Evolutionary conservation across 2,329 filamentous ascomycete genomes (phyloP), one percentile per base, ranked within the genome.

Genomic region (Fusarium sp.): DNA sequence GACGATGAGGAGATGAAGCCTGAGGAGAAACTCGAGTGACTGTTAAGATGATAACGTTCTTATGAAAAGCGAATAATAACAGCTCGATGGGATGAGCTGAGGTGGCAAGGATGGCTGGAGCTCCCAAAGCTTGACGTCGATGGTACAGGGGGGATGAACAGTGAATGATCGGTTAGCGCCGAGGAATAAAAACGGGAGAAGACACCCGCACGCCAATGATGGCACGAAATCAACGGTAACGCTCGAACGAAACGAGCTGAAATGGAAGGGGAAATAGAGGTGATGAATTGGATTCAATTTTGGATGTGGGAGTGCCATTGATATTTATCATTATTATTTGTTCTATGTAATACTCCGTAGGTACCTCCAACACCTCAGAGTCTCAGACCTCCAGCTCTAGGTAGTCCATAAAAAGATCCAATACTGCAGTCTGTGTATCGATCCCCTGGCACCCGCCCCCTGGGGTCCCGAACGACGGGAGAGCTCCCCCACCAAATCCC

Each of bases 91-190:
- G 55, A 44, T 61, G 45, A 64, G 58, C 58, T 70, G 55, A 56
- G 46, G 68, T 47, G 72, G 64, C 55, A 32, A 65, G 19, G 22
- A 6, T 22, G 22, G 57, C 57, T 69, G 58, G 39, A 66, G 65
- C 51, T 60, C 35, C 39, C 33, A 26, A 28, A 64, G 63, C 60
- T 70, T 68, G 67, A 70, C 54, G 67, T 70, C 49, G 67, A 56
- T 35, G 22, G 24, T 67, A 40, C 58, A 70, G 62, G 62, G 67
- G 62, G 62, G 67, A 55, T 63, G 19, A 50, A 51, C 56, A 61
- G 52, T 50, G 33, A 28, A 50, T 56, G 58, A 52, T 66, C 62
- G 58, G 52, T 66, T 65, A 59, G 55, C 53, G 56, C 52, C 50
- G 33, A 54, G 56, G 68, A 57, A 65, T 57, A 45, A 53, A 65